Percentiles rank a stretch among this genome's conserved stretches.
Evolutionary conservation across 352 stramenopile species (phyloP).

Genomic region (Stramenopiles sp.): DNA sequence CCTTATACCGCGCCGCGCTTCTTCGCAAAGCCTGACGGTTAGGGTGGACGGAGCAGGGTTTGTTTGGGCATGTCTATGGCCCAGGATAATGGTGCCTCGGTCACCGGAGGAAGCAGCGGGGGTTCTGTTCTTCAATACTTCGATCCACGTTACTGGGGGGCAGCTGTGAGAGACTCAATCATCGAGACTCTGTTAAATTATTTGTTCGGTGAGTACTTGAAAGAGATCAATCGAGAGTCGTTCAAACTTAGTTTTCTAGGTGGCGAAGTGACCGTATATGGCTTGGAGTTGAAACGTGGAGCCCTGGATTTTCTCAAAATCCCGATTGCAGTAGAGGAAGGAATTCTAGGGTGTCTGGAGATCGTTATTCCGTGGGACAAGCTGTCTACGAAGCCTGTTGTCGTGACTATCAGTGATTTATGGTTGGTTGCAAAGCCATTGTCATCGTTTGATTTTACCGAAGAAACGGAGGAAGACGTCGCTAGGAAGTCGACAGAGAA

Average conservation of each 20-base stretch:
- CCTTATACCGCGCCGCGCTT: no score
- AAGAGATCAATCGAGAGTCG: conserved; percentile 28
- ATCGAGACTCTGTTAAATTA: not conserved
- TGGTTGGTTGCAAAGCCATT: conserved; percentile 23
- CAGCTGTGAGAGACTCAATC: not conserved
- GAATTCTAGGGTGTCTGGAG: conserved; percentile 15
- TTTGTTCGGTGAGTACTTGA: conserved; percentile 29
- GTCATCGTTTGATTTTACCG: not conserved
- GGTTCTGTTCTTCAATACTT: no score
- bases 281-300: conserved; percentile 24
- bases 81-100: no score
- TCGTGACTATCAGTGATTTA: conserved; percentile 24
- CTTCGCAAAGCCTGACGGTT: no score
- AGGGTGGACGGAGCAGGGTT: no score
- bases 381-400: conserved; percentile 26
- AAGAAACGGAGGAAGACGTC: not conserved
- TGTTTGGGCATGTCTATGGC: no score
- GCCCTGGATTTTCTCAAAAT: conserved; percentile 21
- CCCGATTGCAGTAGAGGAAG: conserved; percentile 15
- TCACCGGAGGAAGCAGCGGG: no score
- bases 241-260: conserved; percentile 34
- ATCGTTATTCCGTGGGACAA: conserved; percentile 28
- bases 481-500: not conserved
- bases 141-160: no score
- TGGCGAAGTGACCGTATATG: conserved; percentile 31